A percentile compares a stretch with the other conserved stretches of the same genome.
Evolutionary conservation across 2,329 filamentous ascomycete genomes (phyloP).

Genomic region (Colletotrichum sp.): DNA sequence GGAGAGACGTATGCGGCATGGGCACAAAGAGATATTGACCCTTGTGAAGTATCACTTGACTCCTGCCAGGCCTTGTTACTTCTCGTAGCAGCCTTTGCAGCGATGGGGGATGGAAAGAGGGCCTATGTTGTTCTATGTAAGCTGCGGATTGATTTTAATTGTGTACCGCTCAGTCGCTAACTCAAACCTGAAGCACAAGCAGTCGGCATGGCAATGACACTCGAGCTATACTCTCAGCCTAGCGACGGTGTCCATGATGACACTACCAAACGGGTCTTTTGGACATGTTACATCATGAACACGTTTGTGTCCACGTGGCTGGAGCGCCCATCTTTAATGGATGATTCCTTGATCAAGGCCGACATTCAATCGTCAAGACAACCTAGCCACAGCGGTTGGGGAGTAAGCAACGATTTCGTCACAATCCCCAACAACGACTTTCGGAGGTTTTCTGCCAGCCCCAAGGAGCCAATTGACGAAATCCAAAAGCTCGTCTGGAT

Average conservation of each 20-base stretch:
- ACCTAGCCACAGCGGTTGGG: background rate
- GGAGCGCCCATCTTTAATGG: slow-evolving; percentile 4
- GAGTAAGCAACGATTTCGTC: background rate
- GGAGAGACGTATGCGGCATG: slow-evolving; percentile 4
- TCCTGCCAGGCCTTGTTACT: slow-evolving; percentile 5
- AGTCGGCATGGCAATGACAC: background rate
- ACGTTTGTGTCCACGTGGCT: slow-evolving; percentile 9
- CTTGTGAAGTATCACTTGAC: background rate
- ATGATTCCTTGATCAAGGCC: slow-evolving; percentile 2
- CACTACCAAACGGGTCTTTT: background rate
- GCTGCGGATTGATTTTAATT: background rate
- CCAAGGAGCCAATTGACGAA: background rate
- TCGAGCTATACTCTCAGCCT: background rate
- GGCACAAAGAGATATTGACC: slow-evolving; percentile 4
- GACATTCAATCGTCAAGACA: background rate
- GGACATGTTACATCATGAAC: slow-evolving; percentile 13
- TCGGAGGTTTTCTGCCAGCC: background rate
- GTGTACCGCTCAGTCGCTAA: background rate
- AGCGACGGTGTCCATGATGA: background rate
- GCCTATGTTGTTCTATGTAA: background rate
- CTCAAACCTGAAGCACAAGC: background rate
- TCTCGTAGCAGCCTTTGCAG: background rate
- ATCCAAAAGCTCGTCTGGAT: slow-evolving; percentile 1
- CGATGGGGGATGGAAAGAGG: background rate
- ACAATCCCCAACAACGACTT: background rate